Evolutionary conservation across 768 basidiomycete genomes (phyloP), one percentile per base, ranked within the genome.

Genomic region (Boletus sp.): DNA sequence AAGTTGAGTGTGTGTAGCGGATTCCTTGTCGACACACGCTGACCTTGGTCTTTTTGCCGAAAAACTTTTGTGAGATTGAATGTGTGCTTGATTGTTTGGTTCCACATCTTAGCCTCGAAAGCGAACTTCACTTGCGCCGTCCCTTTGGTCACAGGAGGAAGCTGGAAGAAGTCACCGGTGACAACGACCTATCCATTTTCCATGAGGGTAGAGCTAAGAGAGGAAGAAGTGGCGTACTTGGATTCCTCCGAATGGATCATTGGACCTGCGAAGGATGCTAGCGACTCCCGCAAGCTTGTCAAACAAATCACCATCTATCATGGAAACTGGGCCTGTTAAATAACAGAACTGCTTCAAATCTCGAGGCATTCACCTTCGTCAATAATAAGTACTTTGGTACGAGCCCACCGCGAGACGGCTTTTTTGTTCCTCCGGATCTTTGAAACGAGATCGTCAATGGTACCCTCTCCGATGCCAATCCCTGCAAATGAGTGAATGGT

Each of bases 161-260:
- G 81, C 69, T 99, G 96, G 75, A 98, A 98, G 75, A 98, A 98
- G 67, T 99, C 97, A 8, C 97, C 97, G 2, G 94, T 96, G 23
- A 98, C 86, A 55, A 98, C 78, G 38, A 98, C 73, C 90, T 93
- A 65, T 41, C 43, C 42, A 40, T 19, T 47, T 27, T 34, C 15
- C 9, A 30, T 60, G 9, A 50, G 53, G 15, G 51, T 25, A 5
- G 29, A 39, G 13, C 23, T 19, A 50, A 37, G 44, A 19, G 30
- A 41, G 33, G 27, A 17, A 39, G 33, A 52, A 29, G 17, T 5
- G 17, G 8, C 68, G 10, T 34, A 89, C 89, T 78, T 98, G 96
- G 27, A 98, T 95, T 2, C 93, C 97, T 35, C 97, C 97, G 56
- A 98, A 98, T 0, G 97, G 91, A 34, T 77, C 74, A 0, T 64